Evolutionary conservation across 208 protist species (phyloP).

Genomic region (Angomonas ambiguus): DNA sequence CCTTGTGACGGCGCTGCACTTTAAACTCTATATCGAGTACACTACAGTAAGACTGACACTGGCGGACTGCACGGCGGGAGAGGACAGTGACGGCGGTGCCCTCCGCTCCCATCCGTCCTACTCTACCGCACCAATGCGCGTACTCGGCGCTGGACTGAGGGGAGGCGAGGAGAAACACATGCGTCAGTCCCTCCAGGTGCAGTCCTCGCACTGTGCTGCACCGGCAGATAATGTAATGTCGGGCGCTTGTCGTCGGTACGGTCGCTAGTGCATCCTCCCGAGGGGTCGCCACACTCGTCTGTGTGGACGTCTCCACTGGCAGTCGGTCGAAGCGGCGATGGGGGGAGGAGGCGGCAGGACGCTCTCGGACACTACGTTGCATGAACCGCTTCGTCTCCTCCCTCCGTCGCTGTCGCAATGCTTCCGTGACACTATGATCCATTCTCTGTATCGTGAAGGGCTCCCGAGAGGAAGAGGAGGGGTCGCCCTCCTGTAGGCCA

Average conservation of each 20-base stretch:
- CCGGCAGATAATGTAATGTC: conserved; percentile 37
- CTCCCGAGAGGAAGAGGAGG: neutral
- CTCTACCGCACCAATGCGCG: conserved; percentile 83
- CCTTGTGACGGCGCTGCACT: conserved; percentile 41
- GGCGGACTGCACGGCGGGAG: conserved; percentile 42
- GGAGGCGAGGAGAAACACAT: conserved; percentile 66
- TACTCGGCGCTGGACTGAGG: conserved; percentile 65
- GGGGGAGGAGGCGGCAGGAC: neutral
- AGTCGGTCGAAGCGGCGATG: neutral
- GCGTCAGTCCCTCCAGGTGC: conserved; percentile 62
- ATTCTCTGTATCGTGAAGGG: conserved; percentile 34
- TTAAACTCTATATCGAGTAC: conserved; percentile 47
- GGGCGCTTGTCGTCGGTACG: conserved; percentile 1
- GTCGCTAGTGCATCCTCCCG: neutral
- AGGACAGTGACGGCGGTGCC: conserved; percentile 66
- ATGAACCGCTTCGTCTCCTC: conserved; percentile 32
- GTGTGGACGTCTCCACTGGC: neutral
- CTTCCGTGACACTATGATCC: conserved; percentile 28
- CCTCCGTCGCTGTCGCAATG: conserved; percentile 26
- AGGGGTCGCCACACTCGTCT: neutral
- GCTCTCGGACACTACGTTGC: conserved; percentile 26
- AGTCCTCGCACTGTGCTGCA: conserved; percentile 63
- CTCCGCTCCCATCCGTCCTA: conserved; percentile 60
- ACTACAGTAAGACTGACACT: conserved; percentile 61
- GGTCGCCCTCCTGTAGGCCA: neutral